Base-by-base conservation (phyloP, 352 stramenopile genomes). In the Phytopythium montanum region DNA sequence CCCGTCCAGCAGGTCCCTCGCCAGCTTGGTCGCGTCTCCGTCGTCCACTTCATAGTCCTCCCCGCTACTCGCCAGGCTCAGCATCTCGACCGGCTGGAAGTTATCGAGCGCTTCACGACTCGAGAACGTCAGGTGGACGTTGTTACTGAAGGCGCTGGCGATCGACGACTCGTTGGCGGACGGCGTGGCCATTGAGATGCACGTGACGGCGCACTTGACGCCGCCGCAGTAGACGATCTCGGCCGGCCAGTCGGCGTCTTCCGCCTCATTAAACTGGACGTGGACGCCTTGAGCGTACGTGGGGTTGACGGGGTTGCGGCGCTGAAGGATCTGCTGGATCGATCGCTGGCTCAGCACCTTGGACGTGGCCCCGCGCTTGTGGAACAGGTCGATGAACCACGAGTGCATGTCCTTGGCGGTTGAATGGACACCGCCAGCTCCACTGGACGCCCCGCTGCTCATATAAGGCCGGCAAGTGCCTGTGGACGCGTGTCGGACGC, bases 301-400 rank as follows among this genome's bases (percentile, higher is more conserved):
- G 3, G 55, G 61, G 10, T 65, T 70, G 10, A 63, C 52, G 0
- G 73, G 68, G 48, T 87, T 87, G 10, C 69, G 65, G 44, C 64
- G 76, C n/a, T 68, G 54, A 14, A 87, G 33, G 25, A 89, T 69
- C 45, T 74, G 59, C 7, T 57, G 65, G 34, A 89, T 74, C 33
- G 79, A 87, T 13, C 46, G 61, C 3, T 52, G 41, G 10, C 60
- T 68, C 16, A 89, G 65, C 12, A 89, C 61, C 38, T 77, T 84
- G 2, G 76, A 89, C 1, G 70, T 34, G 12, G 38, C 49, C 0
- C 76, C 79, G 18, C 61, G 68, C 8, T 68, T 57, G 31, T 79
- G 62, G 26, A 89, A 87, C 4, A 89, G 65, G 46, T 89, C 79
- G n/a, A 69, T 64, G 60, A 85, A 89, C 51, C 82, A 66, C 38